Conservation (phyloP, 1,284 basidiomycete species). For the Ganoderma sinense region DNA sequence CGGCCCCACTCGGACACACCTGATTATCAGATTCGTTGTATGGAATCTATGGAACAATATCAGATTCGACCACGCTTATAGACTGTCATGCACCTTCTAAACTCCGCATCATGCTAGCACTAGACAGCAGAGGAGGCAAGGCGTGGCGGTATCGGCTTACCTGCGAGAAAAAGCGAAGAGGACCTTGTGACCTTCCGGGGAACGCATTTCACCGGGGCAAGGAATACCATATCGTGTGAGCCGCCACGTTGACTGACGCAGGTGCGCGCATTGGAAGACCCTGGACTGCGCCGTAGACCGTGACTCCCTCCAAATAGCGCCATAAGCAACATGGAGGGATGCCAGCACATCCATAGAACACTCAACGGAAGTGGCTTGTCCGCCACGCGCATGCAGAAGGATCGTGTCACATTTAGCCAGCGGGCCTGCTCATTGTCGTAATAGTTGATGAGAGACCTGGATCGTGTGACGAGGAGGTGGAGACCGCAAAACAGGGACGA, state of each 20-base stretch:
- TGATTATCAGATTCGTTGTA: not conserved
- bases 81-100: not conserved
- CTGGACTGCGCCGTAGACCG: not conserved
- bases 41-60: not conserved
- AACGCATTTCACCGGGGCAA: not conserved
- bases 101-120: not conserved
- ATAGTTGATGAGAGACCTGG: not conserved
- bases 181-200: constrained; percentile 3
- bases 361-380: not conserved
- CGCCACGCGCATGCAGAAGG: not conserved
- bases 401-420: not conserved
- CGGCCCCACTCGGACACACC: not conserved
- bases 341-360: not conserved
- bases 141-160: not conserved
- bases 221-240: not conserved
- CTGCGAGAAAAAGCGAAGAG: not conserved
- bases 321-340: not conserved
- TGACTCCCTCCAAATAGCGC: not conserved
- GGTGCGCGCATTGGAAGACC: not conserved
- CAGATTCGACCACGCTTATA: not conserved
- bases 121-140: not conserved
- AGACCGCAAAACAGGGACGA: not conserved
- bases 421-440: not conserved
- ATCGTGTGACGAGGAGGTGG: not conserved
- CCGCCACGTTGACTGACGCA: not conserved